phyloP scores from a whole-genome alignment of 2,329 filamentous ascomycete genomes.

The Cercospora sesami region DNA sequence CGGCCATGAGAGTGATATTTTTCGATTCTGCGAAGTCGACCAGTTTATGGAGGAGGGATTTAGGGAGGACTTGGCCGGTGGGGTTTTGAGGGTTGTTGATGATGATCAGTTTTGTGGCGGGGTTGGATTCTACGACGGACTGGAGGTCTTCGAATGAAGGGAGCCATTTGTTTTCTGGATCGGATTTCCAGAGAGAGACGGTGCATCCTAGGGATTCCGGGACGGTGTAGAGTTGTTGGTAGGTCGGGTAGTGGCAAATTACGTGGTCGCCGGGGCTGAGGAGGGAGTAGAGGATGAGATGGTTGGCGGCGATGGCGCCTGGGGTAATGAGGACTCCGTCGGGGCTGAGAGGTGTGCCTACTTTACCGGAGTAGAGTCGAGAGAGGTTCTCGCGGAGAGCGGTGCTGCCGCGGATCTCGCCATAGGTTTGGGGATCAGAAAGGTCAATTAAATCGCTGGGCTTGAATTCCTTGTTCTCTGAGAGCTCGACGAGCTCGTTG shows the following conservation, averaged over 20 bases:
- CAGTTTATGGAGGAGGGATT: constrained; percentile 60
- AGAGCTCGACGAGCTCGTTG: constrained; percentile 63
- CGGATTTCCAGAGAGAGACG: constrained; percentile 73
- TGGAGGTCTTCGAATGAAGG: constrained; percentile 68
- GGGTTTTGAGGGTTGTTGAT: constrained; percentile 81
- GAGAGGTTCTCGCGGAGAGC: constrained; percentile 65
- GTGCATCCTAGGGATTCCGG: constrained; percentile 73
- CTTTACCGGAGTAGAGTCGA: constrained; percentile 62
- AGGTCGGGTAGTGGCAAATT: constrained; percentile 82
- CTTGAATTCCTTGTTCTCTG: constrained; percentile 54
- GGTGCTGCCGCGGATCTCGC: constrained; percentile 67
- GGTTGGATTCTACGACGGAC: constrained; percentile 61
- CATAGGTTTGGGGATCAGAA: constrained; percentile 67
- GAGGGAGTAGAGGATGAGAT: constrained; percentile 72
- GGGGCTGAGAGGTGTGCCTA: constrained; percentile 47
- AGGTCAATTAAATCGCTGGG: constrained; percentile 48
- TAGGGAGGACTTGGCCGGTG: constrained; percentile 69
- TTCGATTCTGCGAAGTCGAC: constrained; percentile 63
- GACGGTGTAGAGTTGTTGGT: constrained; percentile 78
- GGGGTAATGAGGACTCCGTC: constrained; percentile 74
- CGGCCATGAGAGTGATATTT: constrained; percentile 67
- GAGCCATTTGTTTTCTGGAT: constrained; percentile 63
- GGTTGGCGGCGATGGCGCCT: constrained; percentile 83
- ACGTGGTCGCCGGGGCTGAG: constrained; percentile 76
- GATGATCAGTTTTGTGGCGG: constrained; percentile 66